Evolutionary conservation across 1,139 yeast species (phyloP), one percentile per base, ranked within the genome.

Genomic region (Debaryomyces nepalensis): DNA sequence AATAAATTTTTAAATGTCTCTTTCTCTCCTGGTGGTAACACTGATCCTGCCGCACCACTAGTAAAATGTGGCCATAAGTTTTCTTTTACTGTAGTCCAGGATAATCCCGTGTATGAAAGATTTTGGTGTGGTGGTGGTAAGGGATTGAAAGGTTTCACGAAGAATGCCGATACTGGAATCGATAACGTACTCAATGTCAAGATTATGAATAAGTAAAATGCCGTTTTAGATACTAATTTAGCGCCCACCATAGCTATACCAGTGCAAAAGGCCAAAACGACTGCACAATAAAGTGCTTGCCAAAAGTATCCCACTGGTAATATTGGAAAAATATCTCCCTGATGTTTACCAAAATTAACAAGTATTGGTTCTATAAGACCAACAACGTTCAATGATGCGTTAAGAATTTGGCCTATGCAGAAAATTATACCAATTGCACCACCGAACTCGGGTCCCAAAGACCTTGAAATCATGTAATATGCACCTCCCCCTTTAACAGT

Each of bases 1-100:
- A 93, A 93, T 51, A 93, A 66, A 58, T 87, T 86, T 44, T 84
- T 79, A 57, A 91, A 89, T 1, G 83, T 87, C 61, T 91, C 97
- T 2, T 68, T 66, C 5, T 59, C 58, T 15, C 73, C 79, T 0
- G 75, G 71, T 3, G 78, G 72, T 40, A 78, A 66, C 29, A 84
- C 82, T 8, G 96, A 86, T 0, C 98, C 98, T 3, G 96, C 97
- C 4, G 98, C 97, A 11, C 95, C 95, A 37, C 79, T 73, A 0
- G 97, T 90, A 58, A 89, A 89, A 39, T 79, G 73, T 0, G 98
- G 98, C 53, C 77, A 69, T 36, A 91, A 56, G 54, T 93, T 93
- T 2, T 73, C 80, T 6, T 58, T 61, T 22, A 88, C 71, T 0
- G 91, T 88, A 1, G 61, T 41, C 85, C 85, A 83, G 0, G 85